Evolutionary conservation across 306 rosid genomes (phyloP), one percentile per base, ranked within the genome.

Genomic region (Chamaecrista fasciculata): DNA sequence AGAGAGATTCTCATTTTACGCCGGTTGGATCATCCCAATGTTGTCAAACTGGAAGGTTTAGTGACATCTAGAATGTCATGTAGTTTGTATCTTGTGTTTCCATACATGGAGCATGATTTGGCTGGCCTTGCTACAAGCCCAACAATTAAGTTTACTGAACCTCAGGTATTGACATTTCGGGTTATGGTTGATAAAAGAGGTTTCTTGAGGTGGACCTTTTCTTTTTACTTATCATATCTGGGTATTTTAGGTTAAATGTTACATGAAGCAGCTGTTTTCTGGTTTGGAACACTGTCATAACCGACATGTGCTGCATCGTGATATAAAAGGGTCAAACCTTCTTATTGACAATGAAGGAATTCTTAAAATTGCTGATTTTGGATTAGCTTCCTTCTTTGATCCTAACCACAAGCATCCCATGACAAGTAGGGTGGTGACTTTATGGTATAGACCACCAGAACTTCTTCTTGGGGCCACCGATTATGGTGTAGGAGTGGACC

Each of bases 111-210:
- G 73, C 97, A 91, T 75, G 97, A 91, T 79, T 82, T 91, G 84
- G 97, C 94, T 37, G 97, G 96, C 75, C 97, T 91, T 74, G 91
- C 96, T 55, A 89, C 97, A 0, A 91, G 85, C 78, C 96, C 94
- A 0, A 73, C 68, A 47, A 84, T 89, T 68, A 86, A 87, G 79
- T 91, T 91, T 72, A 89, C 94, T 2, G 93, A 86, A 68, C 74
- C 97, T 44, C 97, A 91, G 93, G 97, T 91, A 71, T 47, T 57
- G 62, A 31, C 29, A 50, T 56, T 59, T 70, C 61, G 8, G 37
- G 20, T 48, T 36, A 21, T 66, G 60, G 47, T 74, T 55, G 53
- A 19, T 61, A 56, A 20, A 8, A 40, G 55, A 15, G 29, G 23
- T 62, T 69, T 43, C 40, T 46, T 66, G 46, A 29, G 28, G 29